Base-by-base conservation (phyloP, 495 filamentous ascomycete species). In the Hypoxylon lienhwacheense region DNA sequence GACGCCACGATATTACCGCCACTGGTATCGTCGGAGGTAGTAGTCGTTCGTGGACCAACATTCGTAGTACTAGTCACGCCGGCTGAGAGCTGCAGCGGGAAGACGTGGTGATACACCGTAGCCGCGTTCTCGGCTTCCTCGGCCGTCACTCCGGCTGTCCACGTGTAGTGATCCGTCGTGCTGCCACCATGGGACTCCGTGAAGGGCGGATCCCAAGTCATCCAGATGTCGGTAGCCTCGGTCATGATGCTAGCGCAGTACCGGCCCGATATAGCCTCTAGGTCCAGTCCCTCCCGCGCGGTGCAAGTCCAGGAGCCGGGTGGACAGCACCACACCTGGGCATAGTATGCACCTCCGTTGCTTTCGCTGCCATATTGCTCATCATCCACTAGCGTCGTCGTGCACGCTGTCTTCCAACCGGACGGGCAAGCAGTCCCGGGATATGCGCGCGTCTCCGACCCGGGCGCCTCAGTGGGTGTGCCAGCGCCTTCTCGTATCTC, bases 241-340 rank as follows among this genome's bases (percentile, higher is more conserved):
- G 35, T 50, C 35, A 50, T 50, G 47, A 32, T 17, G 36, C 47
- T 50, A 24, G 35, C 12, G 25, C 47, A 50, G 11, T 41, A 26
- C 4, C 46, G 26, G 5, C 42, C 42, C 2, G 26, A 4, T 10
- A 4, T n/a, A 8, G 5, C 11, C 11, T 24, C 7, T 16, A 19
- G 2, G 14, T 15, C 26, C 15, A 5, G 14, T 11, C 2, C 1
- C 7, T 32, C 26, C 15, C 2, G 14, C 5, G 22, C 3, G 15
- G 22, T 16, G 34, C 46, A 49, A 2, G 12, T 19, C 46, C 46
- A 49, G 1, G 34, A 39, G 14, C 46, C 34, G 1, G 34, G 22
- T 10, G 46, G 46, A 17, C 46, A 49, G 24, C 46, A 49, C 46
- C 46, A 49, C 11, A 34, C 34, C 22, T 49, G 46, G 17, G 46